Evolutionary conservation across 441 rosid genomes (phyloP), one percentile per base, ranked within the genome.

Genomic region (California macrophylla): DNA sequence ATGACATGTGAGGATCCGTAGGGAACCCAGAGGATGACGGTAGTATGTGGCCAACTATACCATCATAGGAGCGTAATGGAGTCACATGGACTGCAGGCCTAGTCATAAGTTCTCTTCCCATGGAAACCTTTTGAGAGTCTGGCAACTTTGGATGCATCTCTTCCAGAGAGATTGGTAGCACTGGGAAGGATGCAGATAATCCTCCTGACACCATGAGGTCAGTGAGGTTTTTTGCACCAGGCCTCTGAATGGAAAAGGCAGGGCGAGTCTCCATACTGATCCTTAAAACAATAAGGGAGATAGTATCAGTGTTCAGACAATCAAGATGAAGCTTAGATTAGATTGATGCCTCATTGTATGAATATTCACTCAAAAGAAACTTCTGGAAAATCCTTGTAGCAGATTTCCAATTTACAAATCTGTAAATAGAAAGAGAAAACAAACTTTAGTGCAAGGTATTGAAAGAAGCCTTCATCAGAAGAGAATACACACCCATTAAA

Each of bases 11-110:
- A 81, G 87, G 85, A 75, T 87, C 85, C 62, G 82, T 82, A 52
- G 93, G 84, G 75, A 86, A 85, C 72, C 93, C 91, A 0, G 93
- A 79, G 3, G 92, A 83, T 32, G 98, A 86, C 18, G 98, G 90
- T 66, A 84, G 86, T 24, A 87, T 82, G 77, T 86, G 97, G 56
- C 96, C 97, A 71, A 87, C 91, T 21, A 82, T 80, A 69, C 86
- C 94, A 78, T 75, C 76, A 45, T 82, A 85, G 32, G 90, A 70
- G n/a, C 86, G 74, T 66, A 79, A 45, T 69, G 80, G 85, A 76
- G 77, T 79, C 61, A 79, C 70, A 70, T 78, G 81, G 71, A 76
- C 81, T 68, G 69, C 67, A 12, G 91, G 89, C 76, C 83, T 77
- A 18, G 88, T 75, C 74, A 65, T 77, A 62, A 71, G 66, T 70